A percentile compares a stretch with the other conserved stretches of the same genome.
Conservation (phyloP, 2,329 filamentous ascomycete species). For the Decorospora gaudefroyi region DNA sequence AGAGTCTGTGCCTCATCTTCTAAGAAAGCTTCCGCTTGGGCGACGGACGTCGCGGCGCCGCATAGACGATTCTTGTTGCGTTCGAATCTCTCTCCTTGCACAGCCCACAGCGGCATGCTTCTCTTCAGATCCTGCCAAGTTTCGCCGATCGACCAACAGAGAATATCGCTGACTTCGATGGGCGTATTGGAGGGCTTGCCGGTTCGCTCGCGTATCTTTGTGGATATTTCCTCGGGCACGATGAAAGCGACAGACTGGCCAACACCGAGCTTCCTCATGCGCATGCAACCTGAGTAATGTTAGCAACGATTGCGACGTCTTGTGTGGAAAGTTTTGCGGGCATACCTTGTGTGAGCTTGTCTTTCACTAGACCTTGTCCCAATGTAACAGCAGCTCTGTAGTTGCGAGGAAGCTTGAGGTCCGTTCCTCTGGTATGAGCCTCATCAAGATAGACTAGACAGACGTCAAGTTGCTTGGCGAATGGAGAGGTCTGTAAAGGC, state of each 20-base stretch:
- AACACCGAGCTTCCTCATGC: constrained; percentile 59
- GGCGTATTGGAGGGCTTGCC: constrained; percentile 1
- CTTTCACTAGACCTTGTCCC: not conserved
- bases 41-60: constrained; percentile 19
- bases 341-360: not conserved
- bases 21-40: constrained; percentile 54
- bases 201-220: constrained; percentile 52
- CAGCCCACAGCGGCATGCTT: constrained; percentile 63
- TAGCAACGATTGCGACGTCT: not conserved
- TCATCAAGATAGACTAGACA: constrained; percentile 74
- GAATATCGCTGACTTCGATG: constrained; percentile 60
- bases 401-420: constrained; percentile 62
- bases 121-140: constrained; percentile 58
- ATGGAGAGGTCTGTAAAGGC: constrained; percentile 62
- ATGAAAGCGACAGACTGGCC: constrained; percentile 69
- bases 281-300: constrained; percentile 35
- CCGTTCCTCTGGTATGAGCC: constrained; percentile 70
- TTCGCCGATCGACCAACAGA: constrained; percentile 64
- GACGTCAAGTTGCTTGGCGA: constrained; percentile 57
- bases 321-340: not conserved
- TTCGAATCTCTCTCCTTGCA: constrained; percentile 61
- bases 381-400: not conserved
- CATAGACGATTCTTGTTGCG: constrained; percentile 48
- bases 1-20: constrained; percentile 61
- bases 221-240: constrained; percentile 62